Percentiles rank a stretch among this genome's conserved stretches.
Evolutionary conservation across 352 stramenopile species (phyloP).

Genomic region (Thraustochytrium striatum): DNA sequence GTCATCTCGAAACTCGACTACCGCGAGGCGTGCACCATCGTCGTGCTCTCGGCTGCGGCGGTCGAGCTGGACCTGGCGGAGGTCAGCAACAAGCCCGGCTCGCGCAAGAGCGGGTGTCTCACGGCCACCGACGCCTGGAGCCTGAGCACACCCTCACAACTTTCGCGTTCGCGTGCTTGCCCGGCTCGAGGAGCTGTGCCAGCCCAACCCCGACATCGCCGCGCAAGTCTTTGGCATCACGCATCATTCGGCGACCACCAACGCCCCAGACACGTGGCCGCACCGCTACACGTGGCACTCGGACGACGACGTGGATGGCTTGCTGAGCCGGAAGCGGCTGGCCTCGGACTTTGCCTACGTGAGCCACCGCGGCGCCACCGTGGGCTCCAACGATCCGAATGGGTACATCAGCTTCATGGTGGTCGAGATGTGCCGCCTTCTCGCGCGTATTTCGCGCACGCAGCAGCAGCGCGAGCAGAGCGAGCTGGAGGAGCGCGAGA

Average conservation of each 20-base stretch:
- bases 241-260: constrained; percentile 3
- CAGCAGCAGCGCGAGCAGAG: background rate
- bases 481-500: constrained; percentile 4
- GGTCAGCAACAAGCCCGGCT: background rate
- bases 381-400: constrained; percentile 19
- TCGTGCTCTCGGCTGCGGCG: background rate
- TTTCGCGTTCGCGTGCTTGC: constrained; percentile 7
- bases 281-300: constrained; percentile 44
- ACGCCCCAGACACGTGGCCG: constrained; percentile 13
- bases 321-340: background rate
- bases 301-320: background rate
- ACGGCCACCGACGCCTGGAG: constrained; percentile 21
- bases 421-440: background rate
- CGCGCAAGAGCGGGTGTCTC: background rate
- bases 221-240: constrained; percentile 27
- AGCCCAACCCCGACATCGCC: constrained; percentile 1
- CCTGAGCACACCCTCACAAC: constrained; percentile 14
- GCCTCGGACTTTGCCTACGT: constrained; percentile 21
- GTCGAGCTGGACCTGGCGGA: background rate
- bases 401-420: constrained; percentile 1
- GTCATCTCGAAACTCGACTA: constrained; percentile 37
- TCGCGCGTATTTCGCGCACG: background rate
- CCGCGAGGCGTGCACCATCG: constrained; percentile 32
- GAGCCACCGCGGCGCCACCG: constrained; percentile 4
- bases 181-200: constrained; percentile 14